These are phyloP conservation scores for Hydrangea macrophylla DNA, from an alignment of 148 eudicot genomes.

Conservation along the genomic window DNA sequence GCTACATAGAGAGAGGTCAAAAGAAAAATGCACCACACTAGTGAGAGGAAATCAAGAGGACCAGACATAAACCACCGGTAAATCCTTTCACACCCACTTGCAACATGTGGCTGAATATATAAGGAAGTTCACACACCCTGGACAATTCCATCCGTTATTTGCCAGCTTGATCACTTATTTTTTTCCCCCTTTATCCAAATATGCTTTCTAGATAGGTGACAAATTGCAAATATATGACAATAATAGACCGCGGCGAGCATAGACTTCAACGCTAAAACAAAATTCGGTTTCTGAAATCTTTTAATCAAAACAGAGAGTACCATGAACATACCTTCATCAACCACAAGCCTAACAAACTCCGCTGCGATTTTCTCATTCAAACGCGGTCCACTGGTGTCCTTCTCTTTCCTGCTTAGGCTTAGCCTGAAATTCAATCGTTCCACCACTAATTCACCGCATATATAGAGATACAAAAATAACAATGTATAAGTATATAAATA, in stretches of 20 bases:
- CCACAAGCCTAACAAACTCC: slow-evolving; percentile 55
- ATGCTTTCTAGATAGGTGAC: too few species aligned
- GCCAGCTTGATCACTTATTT: too few species aligned
- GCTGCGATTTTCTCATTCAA: slow-evolving; percentile 67
- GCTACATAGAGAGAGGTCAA: too few species aligned
- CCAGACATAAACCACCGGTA: too few species aligned
- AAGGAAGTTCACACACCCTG: too few species aligned
- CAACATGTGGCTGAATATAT: too few species aligned
- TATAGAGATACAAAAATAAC: too few species aligned
- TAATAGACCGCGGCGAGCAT: not conserved
- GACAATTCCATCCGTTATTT: too few species aligned
- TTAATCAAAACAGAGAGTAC: not conserved
- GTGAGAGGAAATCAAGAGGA: not conserved
- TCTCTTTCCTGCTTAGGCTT: slow-evolving; percentile 39
- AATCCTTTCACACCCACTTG: too few species aligned
- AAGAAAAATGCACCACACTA: too few species aligned
- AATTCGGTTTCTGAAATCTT: not conserved
- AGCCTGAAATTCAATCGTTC: slow-evolving; percentile 14
- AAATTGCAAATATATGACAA: not conserved
- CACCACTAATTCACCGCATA: slow-evolving; percentile 7
- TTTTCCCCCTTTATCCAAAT: too few species aligned
- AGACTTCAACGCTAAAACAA: not conserved
- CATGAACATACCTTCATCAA: slow-evolving; percentile 50
- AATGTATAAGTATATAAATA: not conserved
- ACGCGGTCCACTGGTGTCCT: slow-evolving; percentile 34